Evolutionary conservation across 1,139 yeast genomes (phyloP).

Genomic region (Yamadazyma buinensis): DNA sequence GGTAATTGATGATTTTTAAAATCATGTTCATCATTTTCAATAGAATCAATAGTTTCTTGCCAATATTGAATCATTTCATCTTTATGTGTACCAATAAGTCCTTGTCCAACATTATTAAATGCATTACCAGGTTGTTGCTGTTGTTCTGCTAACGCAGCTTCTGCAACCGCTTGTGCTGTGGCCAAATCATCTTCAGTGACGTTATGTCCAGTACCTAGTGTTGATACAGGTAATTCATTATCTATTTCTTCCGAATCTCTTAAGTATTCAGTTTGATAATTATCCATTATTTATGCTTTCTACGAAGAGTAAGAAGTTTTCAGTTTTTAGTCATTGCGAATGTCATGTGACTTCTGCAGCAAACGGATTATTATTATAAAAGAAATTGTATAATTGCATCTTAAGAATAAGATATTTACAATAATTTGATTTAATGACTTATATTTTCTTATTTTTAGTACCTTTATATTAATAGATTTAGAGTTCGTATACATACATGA

Average conservation of each 20-base stretch:
- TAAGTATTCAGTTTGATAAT: conserved; percentile 13
- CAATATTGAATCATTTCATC: conserved; percentile 93
- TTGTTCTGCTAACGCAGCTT: conserved; percentile 46
- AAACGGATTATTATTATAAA: too few relatives aligned
- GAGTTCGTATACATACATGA: too few relatives aligned
- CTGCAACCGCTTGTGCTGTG: conserved; percentile 49
- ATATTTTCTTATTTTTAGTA: too few relatives aligned
- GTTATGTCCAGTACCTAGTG: conserved; percentile 13
- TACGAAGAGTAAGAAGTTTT: background rate
- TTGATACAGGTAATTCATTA: background rate
- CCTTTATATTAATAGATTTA: too few relatives aligned
- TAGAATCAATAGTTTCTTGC: conserved; percentile 91
- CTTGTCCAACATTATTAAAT: conserved; percentile 91
- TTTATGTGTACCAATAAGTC: conserved; percentile 75
- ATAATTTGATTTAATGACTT: too few relatives aligned
- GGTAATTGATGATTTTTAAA: conserved; percentile 94
- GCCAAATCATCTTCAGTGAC: conserved; percentile 35
- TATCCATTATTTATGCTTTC: conserved; percentile 14
- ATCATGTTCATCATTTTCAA: conserved; percentile 87
- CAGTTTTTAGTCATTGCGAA: too few relatives aligned
- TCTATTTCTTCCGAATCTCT: conserved; percentile 9
- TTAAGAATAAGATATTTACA: too few relatives aligned
- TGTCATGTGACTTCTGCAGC: background rate
- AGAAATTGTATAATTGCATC: too few relatives aligned
- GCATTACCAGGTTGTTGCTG: conserved; percentile 59